A percentile compares a stretch with the other conserved stretches of the same genome.
Evolutionary conservation across 352 stramenopile genomes (phyloP).

Genomic region (Aphanomyces astaci): DNA sequence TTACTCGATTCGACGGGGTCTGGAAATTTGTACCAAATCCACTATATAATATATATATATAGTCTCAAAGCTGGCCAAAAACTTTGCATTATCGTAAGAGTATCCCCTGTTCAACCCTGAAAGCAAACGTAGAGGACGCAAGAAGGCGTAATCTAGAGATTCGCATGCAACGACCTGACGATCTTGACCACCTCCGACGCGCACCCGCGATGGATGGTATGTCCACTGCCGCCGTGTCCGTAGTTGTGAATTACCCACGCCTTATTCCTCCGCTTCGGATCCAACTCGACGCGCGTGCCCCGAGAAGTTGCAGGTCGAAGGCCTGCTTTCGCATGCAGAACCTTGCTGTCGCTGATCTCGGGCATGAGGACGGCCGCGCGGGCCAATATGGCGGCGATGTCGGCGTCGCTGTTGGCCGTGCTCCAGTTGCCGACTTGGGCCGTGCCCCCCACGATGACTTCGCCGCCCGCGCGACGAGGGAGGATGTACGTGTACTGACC

Average conservation of each 20-base stretch:
- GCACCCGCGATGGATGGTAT: slow-evolving; percentile 65
- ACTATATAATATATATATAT: no score
- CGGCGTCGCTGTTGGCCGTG: slow-evolving; percentile 30
- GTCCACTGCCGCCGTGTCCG: slow-evolving; percentile 49
- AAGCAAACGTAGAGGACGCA: neutral
- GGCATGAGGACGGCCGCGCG: slow-evolving; percentile 39
- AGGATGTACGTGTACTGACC: slow-evolving; percentile 59
- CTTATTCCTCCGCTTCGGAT: slow-evolving; percentile 30
- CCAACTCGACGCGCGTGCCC: slow-evolving; percentile 43
- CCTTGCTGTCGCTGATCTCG: slow-evolving; percentile 36
- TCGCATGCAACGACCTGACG: neutral
- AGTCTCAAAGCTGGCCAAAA: no score
- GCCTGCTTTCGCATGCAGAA: slow-evolving; percentile 36
- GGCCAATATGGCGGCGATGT: slow-evolving; percentile 44
- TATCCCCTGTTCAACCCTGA: neutral
- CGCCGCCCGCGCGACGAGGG: slow-evolving; percentile 41
- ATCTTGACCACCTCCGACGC: slow-evolving; percentile 41
- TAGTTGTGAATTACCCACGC: slow-evolving; percentile 66
- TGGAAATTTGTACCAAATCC: no score
- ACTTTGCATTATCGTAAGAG: no score
- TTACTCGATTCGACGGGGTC: no score
- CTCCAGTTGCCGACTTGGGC: slow-evolving; percentile 59
- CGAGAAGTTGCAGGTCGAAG: slow-evolving; percentile 36
- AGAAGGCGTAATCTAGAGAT: neutral
- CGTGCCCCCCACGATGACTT: slow-evolving; percentile 57